A percentile compares a stretch with the other conserved stretches of the same genome.
Conservation (phyloP, 2,329 filamentous ascomycete species). For the Xylariales sp. region DNA sequence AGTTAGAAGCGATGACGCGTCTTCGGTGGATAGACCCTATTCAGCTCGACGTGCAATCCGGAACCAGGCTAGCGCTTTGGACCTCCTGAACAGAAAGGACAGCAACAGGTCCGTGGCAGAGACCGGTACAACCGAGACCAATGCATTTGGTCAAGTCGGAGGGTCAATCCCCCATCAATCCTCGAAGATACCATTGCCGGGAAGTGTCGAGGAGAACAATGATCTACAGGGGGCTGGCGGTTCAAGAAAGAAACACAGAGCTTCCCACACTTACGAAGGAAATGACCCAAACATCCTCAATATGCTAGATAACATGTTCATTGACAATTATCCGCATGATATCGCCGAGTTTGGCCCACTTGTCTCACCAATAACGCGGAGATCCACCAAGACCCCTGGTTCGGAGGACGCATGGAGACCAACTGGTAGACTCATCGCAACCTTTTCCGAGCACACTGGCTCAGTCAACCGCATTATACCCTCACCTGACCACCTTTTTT, state of each 20-base stretch:
- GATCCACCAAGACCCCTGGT: slow-evolving; percentile 41
- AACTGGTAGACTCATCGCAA: slow-evolving; percentile 76
- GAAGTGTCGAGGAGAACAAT: slow-evolving; percentile 25
- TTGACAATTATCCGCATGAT: slow-evolving; percentile 64
- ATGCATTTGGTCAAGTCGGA: slow-evolving; percentile 57
- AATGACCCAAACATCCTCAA: slow-evolving; percentile 65
- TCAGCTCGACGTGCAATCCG: slow-evolving; percentile 43
- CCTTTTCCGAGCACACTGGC: slow-evolving; percentile 81
- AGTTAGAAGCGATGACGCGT: slow-evolving; percentile 28
- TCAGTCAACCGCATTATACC: slow-evolving; percentile 77
- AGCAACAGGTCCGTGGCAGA: slow-evolving; percentile 54
- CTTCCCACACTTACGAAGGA: slow-evolving; percentile 79
- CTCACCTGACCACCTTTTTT: slow-evolving; percentile 89
- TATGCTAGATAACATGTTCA: slow-evolving; percentile 81
- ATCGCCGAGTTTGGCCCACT: slow-evolving; percentile 72
- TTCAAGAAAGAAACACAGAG: slow-evolving; percentile 44
- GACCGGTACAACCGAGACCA: slow-evolving; percentile 54
- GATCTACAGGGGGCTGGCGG: slow-evolving; percentile 46
- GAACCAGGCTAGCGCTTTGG: slow-evolving; percentile 56
- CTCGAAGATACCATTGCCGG: slow-evolving; percentile 28
- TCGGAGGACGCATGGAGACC: slow-evolving; percentile 72
- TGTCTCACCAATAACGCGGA: slow-evolving; percentile 62
- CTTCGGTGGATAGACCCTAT: slow-evolving; percentile 36
- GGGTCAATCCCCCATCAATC: slow-evolving; percentile 44
- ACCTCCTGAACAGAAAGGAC: slow-evolving; percentile 53